phyloP scores from a whole-genome alignment of 192 early-diverging fungal species.

The Coemansia asiatica region DNA sequence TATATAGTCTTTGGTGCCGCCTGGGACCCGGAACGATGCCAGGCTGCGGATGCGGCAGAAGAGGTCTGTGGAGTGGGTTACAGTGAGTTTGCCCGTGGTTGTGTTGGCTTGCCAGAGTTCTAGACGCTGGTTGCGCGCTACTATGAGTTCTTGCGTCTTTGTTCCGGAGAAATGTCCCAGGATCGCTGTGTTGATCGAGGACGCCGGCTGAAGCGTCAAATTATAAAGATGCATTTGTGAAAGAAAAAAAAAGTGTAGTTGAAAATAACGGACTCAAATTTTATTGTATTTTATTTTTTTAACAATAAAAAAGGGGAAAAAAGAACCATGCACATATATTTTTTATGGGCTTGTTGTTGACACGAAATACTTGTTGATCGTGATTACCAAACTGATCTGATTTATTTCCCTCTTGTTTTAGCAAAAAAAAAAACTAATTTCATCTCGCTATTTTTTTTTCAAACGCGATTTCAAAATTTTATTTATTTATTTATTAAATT shows the following conservation, averaged over 20 bases:
- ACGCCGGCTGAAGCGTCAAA: slow-evolving; percentile 81
- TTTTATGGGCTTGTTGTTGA: not conserved
- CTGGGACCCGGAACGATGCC: slow-evolving; percentile 83
- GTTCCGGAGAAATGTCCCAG: slow-evolving; percentile 92
- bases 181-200: slow-evolving; percentile 72
- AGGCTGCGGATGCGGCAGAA: slow-evolving; percentile 88
- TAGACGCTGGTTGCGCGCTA: slow-evolving; percentile 68
- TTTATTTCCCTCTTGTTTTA: not conserved
- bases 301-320: too few species aligned
- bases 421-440: not conserved
- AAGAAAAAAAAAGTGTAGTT: not conserved
- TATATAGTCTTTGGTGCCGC: slow-evolving; percentile 89
- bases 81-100: slow-evolving; percentile 74
- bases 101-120: slow-evolving; percentile 82
- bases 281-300: too few species aligned
- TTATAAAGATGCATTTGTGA: slow-evolving; percentile 70
- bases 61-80: slow-evolving; percentile 68
- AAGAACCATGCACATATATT: not conserved
- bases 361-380: too few species aligned
- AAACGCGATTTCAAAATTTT: not conserved
- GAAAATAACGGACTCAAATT: too few species aligned
- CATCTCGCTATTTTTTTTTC: not conserved
- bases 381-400: not conserved
- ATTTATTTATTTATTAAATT: not conserved
- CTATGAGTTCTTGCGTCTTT: slow-evolving; percentile 84